A percentile compares a stretch with the other conserved stretches of the same genome.
Conservation (phyloP, 257 asterid genomes). For the Ehretia macrophylla region DNA sequence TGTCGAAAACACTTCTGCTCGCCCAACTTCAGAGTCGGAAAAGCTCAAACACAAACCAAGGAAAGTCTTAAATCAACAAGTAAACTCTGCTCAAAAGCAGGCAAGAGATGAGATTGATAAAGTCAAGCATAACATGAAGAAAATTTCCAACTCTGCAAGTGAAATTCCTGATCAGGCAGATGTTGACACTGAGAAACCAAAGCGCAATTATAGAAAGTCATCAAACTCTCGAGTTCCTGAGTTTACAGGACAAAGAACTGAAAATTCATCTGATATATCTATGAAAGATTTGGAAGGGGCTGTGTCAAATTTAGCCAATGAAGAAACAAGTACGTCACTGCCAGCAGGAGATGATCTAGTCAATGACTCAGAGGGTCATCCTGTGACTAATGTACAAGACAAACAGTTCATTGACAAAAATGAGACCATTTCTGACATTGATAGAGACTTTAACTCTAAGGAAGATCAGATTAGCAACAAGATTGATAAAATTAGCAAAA, state of each 20-base stretch:
- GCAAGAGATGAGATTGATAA: conserved; percentile 31
- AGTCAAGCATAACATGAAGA: conserved; percentile 29
- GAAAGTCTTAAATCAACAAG: conserved; percentile 22
- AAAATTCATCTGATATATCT: conserved; percentile 11
- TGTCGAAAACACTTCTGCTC: conserved; percentile 16
- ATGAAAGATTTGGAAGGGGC: conserved; percentile 6
- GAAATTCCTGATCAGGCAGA: conserved; percentile 17
- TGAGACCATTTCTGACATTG: conserved; percentile 8
- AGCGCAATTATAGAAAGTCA: conserved; percentile 16
- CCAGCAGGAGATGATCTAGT: conserved; percentile 7
- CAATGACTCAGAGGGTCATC: conserved; percentile 9
- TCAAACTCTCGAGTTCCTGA: conserved; percentile 17
- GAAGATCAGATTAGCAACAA: conserved; percentile 27
- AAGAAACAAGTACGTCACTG: conserved; percentile 5
- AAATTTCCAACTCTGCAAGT: conserved; percentile 20
- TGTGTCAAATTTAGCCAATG: conserved; percentile 7
- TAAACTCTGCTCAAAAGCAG: conserved; percentile 20
- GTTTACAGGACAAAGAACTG: conserved; percentile 10
- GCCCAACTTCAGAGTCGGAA: conserved; percentile 23
- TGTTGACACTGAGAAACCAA: conserved; percentile 22
- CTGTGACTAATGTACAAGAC: conserved; percentile 5
- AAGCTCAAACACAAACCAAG: conserved; percentile 28
- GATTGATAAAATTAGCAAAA: conserved; percentile 19
- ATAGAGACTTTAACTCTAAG: conserved; percentile 18
- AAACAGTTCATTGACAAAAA: conserved; percentile 12